These are phyloP conservation scores for Trichoderma orchidacearum DNA, from an alignment of 495 filamentous ascomycete genomes.

Conservation along the genomic window DNA sequence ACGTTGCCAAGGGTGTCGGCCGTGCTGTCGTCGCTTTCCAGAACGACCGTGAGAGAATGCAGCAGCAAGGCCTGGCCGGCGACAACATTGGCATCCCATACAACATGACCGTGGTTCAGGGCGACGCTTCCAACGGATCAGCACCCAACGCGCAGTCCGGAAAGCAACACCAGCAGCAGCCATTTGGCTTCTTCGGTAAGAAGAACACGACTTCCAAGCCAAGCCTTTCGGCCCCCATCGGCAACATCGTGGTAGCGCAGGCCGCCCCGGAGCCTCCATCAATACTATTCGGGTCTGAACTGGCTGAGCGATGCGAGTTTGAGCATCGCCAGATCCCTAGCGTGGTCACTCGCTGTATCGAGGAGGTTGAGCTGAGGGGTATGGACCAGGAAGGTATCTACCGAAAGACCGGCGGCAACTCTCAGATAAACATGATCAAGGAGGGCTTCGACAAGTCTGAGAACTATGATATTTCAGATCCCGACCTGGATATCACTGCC, in stretches of 20 bases:
- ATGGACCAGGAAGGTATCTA: slow-evolving; percentile 99
- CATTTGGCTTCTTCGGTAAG: slow-evolving; percentile 65
- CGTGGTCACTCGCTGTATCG: slow-evolving; percentile 87
- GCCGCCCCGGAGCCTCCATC: slow-evolving; percentile 40
- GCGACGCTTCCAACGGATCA: slow-evolving; percentile 23
- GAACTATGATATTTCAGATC: slow-evolving; percentile 84
- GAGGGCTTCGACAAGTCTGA: slow-evolving; percentile 79
- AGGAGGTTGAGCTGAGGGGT: slow-evolving; percentile 90
- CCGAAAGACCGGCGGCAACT: slow-evolving; percentile 85
- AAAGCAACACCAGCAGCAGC: slow-evolving; percentile 44
- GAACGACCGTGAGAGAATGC: slow-evolving; percentile 27
- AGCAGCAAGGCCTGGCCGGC: slow-evolving; percentile 35
- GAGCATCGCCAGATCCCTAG: slow-evolving; percentile 82
- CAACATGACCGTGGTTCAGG: slow-evolving; percentile 39
- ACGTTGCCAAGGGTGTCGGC: slow-evolving; percentile 84
- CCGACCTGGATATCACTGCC: slow-evolving; percentile 86
- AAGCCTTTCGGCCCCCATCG: slow-evolving; percentile 39
- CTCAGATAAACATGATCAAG: slow-evolving; percentile 72
- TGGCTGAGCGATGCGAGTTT: slow-evolving; percentile 72
- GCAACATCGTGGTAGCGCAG: slow-evolving; percentile 13
- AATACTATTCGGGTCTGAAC: slow-evolving; percentile 80
- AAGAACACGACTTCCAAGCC: slow-evolving; percentile 28
- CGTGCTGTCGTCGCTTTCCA: slow-evolving; percentile 51
- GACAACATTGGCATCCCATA: slow-evolving; percentile 47
- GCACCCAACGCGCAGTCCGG: slow-evolving; percentile 14